phyloP scores from a whole-genome alignment of 148 eudicot species.

The Spergularia marina region DNA sequence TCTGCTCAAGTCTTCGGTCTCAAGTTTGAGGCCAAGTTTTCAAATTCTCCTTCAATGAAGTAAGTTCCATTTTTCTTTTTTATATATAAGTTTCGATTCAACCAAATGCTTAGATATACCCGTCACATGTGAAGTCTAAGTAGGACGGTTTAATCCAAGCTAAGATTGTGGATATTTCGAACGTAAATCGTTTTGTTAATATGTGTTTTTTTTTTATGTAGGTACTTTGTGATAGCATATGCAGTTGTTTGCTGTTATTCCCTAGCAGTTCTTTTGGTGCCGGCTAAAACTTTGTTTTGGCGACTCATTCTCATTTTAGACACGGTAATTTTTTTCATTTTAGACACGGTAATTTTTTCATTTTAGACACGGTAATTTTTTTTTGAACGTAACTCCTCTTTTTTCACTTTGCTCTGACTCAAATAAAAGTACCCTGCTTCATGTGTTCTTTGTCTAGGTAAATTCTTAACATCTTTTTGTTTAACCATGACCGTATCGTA shows the following conservation, averaged over 20 bases:
- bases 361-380: constrained; percentile 31
- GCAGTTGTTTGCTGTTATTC: constrained; percentile 33
- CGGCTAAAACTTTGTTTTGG: constrained; percentile 38
- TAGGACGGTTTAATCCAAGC: too few relatives aligned
- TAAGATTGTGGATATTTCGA: background rate
- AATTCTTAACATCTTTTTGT: too few relatives aligned
- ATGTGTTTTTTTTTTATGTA: constrained; percentile 10
- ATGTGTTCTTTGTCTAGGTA: too few relatives aligned
- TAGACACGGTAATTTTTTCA: constrained; percentile 32
- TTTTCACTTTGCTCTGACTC: background rate
- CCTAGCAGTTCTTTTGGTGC: constrained; percentile 28
- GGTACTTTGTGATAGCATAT: constrained; percentile 35
- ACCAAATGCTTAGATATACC: background rate
- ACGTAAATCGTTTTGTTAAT: background rate
- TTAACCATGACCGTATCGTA: too few relatives aligned
- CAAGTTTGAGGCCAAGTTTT: constrained; percentile 68
- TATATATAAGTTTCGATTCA: background rate
- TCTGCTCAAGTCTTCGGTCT: constrained; percentile 52
- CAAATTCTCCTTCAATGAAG: constrained; percentile 71
- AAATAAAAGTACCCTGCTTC: constrained; percentile 3
- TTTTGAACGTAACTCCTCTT: background rate
- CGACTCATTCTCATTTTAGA: constrained; percentile 34
- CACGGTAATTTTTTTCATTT: constrained; percentile 19
- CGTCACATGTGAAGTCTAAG: background rate
- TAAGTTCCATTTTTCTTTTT: constrained; percentile 26